phyloP scores from a whole-genome alignment of 1,284 basidiomycete genomes.

The Chondrostereum purpureum region DNA sequence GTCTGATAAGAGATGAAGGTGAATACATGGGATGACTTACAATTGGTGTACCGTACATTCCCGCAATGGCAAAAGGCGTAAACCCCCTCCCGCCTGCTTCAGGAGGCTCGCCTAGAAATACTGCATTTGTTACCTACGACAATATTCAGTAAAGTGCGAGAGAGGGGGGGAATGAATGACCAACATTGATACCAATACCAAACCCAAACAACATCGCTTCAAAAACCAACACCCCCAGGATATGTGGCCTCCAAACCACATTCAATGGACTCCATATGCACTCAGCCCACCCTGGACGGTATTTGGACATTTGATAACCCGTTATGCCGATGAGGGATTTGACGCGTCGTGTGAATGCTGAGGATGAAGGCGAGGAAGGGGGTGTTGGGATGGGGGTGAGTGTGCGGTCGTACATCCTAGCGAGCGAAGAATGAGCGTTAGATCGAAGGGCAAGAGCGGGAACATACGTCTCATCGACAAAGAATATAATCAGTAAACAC shows the following conservation, averaged over 20 bases:
- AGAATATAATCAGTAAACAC: slow-evolving; percentile 48
- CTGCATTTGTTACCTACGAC: slow-evolving; percentile 61
- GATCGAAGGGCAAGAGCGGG: neutral
- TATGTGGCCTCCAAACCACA: slow-evolving; percentile 60
- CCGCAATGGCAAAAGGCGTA: slow-evolving; percentile 44
- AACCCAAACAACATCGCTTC: slow-evolving; percentile 65
- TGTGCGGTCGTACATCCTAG: slow-evolving; percentile 64
- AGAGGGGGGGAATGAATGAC: slow-evolving; percentile 14
- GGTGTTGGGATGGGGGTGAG: slow-evolving; percentile 38
- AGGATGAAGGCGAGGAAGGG: slow-evolving; percentile 28
- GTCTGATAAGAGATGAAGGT: neutral
- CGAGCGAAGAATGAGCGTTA: neutral
- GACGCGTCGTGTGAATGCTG: slow-evolving; percentile 47
- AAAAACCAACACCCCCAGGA: slow-evolving; percentile 49
- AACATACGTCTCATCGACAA: slow-evolving; percentile 61
- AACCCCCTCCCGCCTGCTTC: slow-evolving; percentile 30
- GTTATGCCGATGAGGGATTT: slow-evolving; percentile 64
- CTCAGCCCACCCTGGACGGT: slow-evolving; percentile 49
- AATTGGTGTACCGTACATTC: slow-evolving; percentile 59
- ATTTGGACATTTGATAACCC: slow-evolving; percentile 54
- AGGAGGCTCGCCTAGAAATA: slow-evolving; percentile 61
- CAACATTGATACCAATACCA: slow-evolving; percentile 65
- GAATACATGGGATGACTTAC: slow-evolving; percentile 25
- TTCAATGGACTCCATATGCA: slow-evolving; percentile 40
- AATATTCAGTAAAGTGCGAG: neutral